A percentile compares a stretch with the other conserved stretches of the same genome.
Conservation (phyloP, 1,284 basidiomycete species). For the Chalciporus piperatoides region DNA sequence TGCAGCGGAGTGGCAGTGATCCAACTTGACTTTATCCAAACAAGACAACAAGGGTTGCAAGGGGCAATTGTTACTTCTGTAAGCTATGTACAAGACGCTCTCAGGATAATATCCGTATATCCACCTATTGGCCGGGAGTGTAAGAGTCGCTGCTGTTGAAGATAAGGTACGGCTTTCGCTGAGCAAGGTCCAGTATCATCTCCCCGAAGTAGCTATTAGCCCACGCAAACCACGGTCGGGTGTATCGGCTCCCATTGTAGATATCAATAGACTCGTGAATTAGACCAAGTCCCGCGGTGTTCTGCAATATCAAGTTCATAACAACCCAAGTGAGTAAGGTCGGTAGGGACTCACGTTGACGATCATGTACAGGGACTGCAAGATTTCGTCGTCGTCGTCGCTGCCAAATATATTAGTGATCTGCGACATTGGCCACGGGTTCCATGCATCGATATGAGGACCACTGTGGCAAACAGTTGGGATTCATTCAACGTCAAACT, state of each 20-base stretch:
- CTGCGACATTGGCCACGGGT: slow-evolving; percentile 81
- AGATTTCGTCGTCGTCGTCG: slow-evolving; percentile 65
- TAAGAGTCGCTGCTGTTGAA: slow-evolving; percentile 54
- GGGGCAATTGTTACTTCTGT: not conserved
- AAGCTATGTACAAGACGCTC: not conserved
- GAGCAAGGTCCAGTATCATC: slow-evolving; percentile 73
- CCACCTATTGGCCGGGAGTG: slow-evolving; percentile 37
- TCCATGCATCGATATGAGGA: slow-evolving; percentile 68
- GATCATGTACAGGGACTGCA: slow-evolving; percentile 56
- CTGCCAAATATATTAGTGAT: slow-evolving; percentile 71
- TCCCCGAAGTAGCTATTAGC: slow-evolving; percentile 77
- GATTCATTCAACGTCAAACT: not conserved
- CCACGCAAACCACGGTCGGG: slow-evolving; percentile 82
- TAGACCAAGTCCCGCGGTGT: slow-evolving; percentile 68
- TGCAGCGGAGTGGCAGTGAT: not conserved
- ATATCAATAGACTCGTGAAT: slow-evolving; percentile 74
- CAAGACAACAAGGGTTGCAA: not conserved
- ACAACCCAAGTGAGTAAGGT: not conserved
- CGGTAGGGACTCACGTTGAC: slow-evolving; percentile 50
- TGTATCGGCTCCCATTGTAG: slow-evolving; percentile 55
- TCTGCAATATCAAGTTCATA: slow-evolving; percentile 38
- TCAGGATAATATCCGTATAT: not conserved
- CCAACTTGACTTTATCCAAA: not conserved
- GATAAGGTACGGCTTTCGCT: slow-evolving; percentile 67
- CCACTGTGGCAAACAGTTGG: slow-evolving; percentile 43